phyloP scores from a whole-genome alignment of 2,329 filamentous ascomycete species.

The Juglanconis sp. region DNA sequence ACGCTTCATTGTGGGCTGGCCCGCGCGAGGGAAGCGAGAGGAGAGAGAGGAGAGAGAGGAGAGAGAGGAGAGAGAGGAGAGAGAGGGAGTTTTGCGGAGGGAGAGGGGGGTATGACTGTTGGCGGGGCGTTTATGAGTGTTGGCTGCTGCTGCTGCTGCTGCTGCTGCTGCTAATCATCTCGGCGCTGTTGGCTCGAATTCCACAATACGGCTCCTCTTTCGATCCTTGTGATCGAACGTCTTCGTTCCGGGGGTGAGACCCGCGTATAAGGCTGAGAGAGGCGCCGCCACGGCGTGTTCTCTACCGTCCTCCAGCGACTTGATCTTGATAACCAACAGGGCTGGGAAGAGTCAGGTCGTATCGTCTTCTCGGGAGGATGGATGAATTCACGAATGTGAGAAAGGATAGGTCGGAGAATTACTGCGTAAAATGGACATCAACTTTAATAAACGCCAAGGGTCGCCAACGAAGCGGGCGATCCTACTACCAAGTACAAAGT shows the following conservation, averaged over 20 bases:
- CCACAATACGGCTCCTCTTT: background rate
- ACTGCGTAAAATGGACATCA: background rate
- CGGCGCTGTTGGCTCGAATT: background rate
- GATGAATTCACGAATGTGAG: background rate
- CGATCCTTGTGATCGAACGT: too few relatives aligned
- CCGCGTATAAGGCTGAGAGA: background rate
- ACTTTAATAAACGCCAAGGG: background rate
- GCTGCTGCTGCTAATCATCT: background rate
- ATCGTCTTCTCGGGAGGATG: background rate
- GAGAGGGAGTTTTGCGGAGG: background rate
- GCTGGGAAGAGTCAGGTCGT: background rate
- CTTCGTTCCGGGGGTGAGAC: background rate
- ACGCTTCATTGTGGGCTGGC: constrained; percentile 12
- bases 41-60: background rate
- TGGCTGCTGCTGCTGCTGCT: background rate
- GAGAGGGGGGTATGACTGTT: too few relatives aligned
- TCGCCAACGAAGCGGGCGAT: background rate
- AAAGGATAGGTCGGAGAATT: background rate
- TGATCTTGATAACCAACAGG: background rate
- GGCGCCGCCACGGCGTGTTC: constrained; percentile 2
- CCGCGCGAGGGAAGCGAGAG: background rate
- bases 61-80: background rate
- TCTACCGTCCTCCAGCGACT: background rate
- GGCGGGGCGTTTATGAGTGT: background rate
- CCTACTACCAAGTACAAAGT: background rate